These are phyloP conservation scores for Xylaria sp. DNA, from an alignment of 2,329 filamentous ascomycete genomes.

Conservation along the genomic window DNA sequence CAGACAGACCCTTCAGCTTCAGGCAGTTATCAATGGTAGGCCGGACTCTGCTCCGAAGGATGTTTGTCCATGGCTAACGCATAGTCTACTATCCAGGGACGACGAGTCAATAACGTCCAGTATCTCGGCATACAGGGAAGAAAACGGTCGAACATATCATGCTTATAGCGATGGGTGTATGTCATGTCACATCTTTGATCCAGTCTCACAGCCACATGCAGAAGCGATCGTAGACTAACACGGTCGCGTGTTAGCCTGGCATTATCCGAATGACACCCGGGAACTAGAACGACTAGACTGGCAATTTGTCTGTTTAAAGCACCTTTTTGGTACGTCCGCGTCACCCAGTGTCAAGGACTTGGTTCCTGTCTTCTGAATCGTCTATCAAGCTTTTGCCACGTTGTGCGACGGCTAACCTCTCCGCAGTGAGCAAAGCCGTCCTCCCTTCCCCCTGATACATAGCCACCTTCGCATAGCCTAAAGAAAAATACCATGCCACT, in stretches of 20 bases:
- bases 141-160: slow-evolving; percentile 49
- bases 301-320: slow-evolving; percentile 43
- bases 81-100: slow-evolving; percentile 18
- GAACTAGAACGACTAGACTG: slow-evolving; percentile 47
- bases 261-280: slow-evolving; percentile 48
- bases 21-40: slow-evolving; percentile 3
- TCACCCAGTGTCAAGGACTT: not conserved
- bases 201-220: not conserved
- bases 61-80: not conserved
- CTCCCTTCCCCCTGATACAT: not conserved
- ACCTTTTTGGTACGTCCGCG: slow-evolving; percentile 32
- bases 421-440: not conserved
- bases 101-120: slow-evolving; percentile 30
- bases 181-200: slow-evolving; percentile 24
- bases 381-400: not conserved
- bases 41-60: not conserved
- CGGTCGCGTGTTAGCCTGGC: slow-evolving; percentile 41
- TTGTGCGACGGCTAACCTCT: not conserved
- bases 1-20: slow-evolving; percentile 19
- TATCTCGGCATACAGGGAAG: slow-evolving; percentile 28
- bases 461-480: no score
- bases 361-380: not conserved
- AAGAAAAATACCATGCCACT: not conserved
- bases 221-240: slow-evolving; percentile 5
- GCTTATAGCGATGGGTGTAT: slow-evolving; percentile 51